Percentiles rank a stretch among this genome's conserved stretches.
phyloP scores from a whole-genome alignment of 768 basidiomycete genomes.

The Rhodotorula graminis region DNA sequence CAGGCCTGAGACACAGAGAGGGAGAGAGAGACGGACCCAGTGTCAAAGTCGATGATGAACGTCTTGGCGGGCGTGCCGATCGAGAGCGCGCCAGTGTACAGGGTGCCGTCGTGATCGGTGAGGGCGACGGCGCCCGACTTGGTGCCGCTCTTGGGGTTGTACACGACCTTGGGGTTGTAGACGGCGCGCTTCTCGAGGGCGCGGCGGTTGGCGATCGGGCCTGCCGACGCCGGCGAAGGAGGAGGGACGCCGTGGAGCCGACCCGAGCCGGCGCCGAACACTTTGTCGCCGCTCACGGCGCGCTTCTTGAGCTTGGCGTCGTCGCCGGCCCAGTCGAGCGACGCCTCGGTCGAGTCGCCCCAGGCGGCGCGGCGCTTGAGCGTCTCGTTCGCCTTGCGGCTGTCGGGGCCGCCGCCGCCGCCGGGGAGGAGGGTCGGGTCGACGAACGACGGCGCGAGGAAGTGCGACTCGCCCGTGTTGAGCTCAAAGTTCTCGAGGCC shows the following conservation, averaged over 20 bases:
- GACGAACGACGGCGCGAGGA: conserved; percentile 26
- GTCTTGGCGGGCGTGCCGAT: conserved; percentile 19
- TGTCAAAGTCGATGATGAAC: conserved; percentile 35
- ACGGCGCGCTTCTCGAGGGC: conserved; percentile 12
- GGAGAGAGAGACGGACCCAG: conserved; percentile 12
- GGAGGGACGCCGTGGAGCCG: background rate
- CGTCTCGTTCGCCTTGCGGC: background rate
- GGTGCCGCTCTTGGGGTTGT: conserved; percentile 16
- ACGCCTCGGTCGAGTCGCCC: conserved; percentile 11
- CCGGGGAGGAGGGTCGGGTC: conserved; percentile 17
- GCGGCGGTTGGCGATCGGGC: conserved; percentile 13
- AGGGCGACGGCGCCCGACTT: conserved; percentile 10
- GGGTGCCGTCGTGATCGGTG: conserved; percentile 9
- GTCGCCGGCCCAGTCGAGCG: conserved; percentile 9
- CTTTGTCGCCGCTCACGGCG: background rate
- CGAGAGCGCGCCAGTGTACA: conserved; percentile 17
- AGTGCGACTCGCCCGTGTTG: conserved; percentile 30
- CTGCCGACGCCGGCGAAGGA: background rate
- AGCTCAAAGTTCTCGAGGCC: conserved; percentile 22
- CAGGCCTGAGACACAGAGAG: too few relatives aligned
- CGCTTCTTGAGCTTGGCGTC: background rate
- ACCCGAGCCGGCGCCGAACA: background rate
- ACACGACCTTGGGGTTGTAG: conserved; percentile 24
- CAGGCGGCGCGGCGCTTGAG: conserved; percentile 4
- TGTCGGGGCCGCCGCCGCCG: background rate